Evolutionary conservation across 805 yeast species (phyloP), one percentile per base, ranked within the genome.

Genomic region (Kuraishia cidri): DNA sequence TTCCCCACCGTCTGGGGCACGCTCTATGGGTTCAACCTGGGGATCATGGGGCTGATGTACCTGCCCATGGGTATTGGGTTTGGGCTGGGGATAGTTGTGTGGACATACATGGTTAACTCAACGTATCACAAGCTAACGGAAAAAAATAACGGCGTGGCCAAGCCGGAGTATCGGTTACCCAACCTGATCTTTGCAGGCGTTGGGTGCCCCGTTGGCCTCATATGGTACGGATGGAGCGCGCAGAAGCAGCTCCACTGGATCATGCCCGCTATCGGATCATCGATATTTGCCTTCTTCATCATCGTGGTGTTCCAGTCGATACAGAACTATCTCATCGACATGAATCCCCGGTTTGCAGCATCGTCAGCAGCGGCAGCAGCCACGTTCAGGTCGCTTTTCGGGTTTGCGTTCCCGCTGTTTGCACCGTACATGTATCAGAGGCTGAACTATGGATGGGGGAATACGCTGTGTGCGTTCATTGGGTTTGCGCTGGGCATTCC

Each of bases 151-250:
- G 82, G 82, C 6, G 69, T 70, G 9, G 44, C 72, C 8, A 69
- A 70, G 39, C 85, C 85, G 2, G 86, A 79, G 46, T 75, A 50
- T 47, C 56, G 82, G 30, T 47, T 79, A 20, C 78, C 78, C 10
- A 55, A 67, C 33, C 48, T 77, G 26, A 58, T 72, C 39, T 50
- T 60, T 11, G 58, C 69, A 13, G 75, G 80, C 1, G 40, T 77
- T 23, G 45, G 66, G 12, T 63, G 74, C 40, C 77, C 85, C 0
- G 59, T 64, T 10, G 86, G 85, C 0, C 55, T 79, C 26, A 57
- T 79, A 38, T 74, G 83, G 74, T 77, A 73, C 44, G 87, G 86
- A 11, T 79, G 86, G 87, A 66, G 78, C 22, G 78, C 81, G 2
- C 58, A 75, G 44, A 58, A 66, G 21, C 48, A 66, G 20, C 46